Conservation (phyloP, 2,329 filamentous ascomycete genomes). For the Fusarium torulosum region DNA sequence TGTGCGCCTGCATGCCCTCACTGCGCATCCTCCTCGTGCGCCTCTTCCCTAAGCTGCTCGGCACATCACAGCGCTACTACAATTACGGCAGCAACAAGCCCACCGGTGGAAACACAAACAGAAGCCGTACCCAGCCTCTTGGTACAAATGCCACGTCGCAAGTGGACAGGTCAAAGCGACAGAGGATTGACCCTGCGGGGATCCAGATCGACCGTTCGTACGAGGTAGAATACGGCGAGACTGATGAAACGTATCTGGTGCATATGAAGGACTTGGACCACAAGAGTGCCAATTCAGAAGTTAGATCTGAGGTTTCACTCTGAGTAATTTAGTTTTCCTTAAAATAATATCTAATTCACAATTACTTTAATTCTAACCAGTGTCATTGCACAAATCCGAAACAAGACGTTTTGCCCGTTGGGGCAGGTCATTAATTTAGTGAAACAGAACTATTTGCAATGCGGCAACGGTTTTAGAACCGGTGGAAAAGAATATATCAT, state of each 20-base stretch:
- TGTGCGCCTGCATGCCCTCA: constrained; percentile 57
- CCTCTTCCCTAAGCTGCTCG: constrained; percentile 54
- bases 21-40: constrained; percentile 53
- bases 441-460: too few relatives aligned
- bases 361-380: background rate
- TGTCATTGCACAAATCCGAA: background rate
- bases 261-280: constrained; percentile 47
- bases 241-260: constrained; percentile 52
- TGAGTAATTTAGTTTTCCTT: background rate
- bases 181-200: constrained; percentile 37
- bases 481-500: too few relatives aligned
- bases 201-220: constrained; percentile 54
- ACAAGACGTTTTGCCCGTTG: too few relatives aligned
- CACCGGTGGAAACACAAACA: constrained; percentile 16
- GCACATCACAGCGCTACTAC: constrained; percentile 50
- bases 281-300: constrained; percentile 26
- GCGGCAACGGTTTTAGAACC: too few relatives aligned
- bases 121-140: constrained; percentile 25
- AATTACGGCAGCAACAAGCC: constrained; percentile 23
- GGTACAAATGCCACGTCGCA: constrained; percentile 45
- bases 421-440: too few relatives aligned
- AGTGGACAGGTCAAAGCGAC: constrained; percentile 15
- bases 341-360: background rate
- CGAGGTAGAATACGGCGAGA: constrained; percentile 52
- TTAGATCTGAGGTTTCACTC: background rate